Conservation (phyloP, 768 basidiomycete genomes). For the Albatrellus ellisii region DNA sequence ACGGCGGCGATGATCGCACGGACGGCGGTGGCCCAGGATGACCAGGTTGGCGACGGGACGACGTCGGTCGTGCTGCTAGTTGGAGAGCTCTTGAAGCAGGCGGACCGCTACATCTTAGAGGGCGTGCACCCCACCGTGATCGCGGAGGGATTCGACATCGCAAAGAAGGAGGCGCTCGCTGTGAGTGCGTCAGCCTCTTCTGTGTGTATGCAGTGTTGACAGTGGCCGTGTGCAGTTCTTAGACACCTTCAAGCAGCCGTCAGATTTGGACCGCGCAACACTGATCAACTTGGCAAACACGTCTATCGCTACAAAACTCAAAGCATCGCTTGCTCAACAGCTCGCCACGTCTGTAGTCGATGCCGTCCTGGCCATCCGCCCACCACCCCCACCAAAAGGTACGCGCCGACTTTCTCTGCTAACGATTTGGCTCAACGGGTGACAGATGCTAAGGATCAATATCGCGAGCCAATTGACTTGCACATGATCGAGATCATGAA, state of each 20-base stretch:
- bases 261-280: constrained; percentile 76
- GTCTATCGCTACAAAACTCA: constrained; percentile 92
- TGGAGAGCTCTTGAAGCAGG: constrained; percentile 92
- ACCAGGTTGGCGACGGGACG: constrained; percentile 98
- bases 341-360: constrained; percentile 91
- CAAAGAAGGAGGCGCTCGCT: constrained; percentile 86
- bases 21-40: constrained; percentile 97
- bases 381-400: constrained; percentile 51
- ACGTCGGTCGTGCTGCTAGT: constrained; percentile 95
- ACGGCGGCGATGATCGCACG: constrained; percentile 99
- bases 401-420: constrained; percentile 6
- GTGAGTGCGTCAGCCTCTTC: constrained; percentile 26
- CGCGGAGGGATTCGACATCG: constrained; percentile 90
- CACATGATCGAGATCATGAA: constrained; percentile 99
- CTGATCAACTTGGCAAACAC: constrained; percentile 90
- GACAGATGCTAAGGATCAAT: constrained; percentile 49
- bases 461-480: constrained; percentile 86
- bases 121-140: constrained; percentile 97
- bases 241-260: constrained; percentile 73
- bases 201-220: constrained; percentile 11
- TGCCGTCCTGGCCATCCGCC: constrained; percentile 82
- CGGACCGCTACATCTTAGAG: constrained; percentile 94
- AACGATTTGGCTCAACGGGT: constrained; percentile 12
- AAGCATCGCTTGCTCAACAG: constrained; percentile 66
- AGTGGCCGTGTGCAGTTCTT: constrained; percentile 56